A percentile compares a stretch with the other conserved stretches of the same genome.
These are phyloP conservation scores for Solanum medicagineum DNA, from an alignment of 257 asterid genomes.

Conservation along the genomic window DNA sequence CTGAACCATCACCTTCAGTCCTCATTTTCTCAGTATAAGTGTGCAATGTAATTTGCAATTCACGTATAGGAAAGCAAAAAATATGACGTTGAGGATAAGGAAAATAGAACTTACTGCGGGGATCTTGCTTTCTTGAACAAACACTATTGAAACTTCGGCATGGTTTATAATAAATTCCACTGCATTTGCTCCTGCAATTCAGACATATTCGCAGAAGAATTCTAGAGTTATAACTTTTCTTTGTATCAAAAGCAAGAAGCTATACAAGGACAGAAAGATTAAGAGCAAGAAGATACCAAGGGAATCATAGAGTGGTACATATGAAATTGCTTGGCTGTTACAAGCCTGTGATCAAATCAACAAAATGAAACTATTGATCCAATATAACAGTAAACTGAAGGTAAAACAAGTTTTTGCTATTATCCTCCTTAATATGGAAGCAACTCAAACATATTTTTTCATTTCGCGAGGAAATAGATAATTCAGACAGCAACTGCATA, in stretches of 20 bases:
- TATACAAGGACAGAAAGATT: neutral
- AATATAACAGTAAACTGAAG: neutral
- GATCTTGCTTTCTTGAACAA: conserved; percentile 74
- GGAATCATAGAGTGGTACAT: conserved; percentile 79
- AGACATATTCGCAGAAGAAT: neutral
- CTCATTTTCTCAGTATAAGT: neutral
- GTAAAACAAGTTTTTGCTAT: neutral
- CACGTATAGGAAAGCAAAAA: neutral
- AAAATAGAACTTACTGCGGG: conserved; percentile 28
- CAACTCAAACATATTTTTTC: neutral
- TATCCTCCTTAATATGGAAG: neutral
- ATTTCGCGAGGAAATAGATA: neutral
- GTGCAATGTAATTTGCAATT: neutral
- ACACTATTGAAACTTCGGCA: conserved; percentile 73
- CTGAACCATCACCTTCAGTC: neutral
- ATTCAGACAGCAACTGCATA: neutral
- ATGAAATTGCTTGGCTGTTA: conserved; percentile 61
- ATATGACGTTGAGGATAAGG: neutral
- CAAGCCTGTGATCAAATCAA: conserved; percentile 56
- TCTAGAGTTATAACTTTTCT: neutral
- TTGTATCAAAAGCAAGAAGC: neutral
- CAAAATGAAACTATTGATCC: neutral
- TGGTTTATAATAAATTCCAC: conserved; percentile 91
- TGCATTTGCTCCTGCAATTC: conserved; percentile 70
- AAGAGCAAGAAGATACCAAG: conserved; percentile 44